phyloP scores from a whole-genome alignment of 495 filamentous ascomycete genomes.

The Penicillium salamii region DNA sequence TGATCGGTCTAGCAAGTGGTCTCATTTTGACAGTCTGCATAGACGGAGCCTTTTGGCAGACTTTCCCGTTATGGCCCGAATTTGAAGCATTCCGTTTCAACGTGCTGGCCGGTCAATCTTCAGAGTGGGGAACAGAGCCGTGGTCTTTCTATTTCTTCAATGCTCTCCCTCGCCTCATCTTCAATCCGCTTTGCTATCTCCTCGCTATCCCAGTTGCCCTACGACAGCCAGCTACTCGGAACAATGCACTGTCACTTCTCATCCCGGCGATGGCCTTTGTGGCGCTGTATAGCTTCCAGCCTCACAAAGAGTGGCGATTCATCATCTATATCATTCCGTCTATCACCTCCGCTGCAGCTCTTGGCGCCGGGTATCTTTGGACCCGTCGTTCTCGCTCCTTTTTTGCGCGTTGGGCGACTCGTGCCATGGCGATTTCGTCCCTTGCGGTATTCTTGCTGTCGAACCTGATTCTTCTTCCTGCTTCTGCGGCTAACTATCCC shows the following conservation, averaged over 20 bases:
- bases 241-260: constrained; percentile 50
- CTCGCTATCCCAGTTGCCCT: constrained; percentile 67
- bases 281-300: constrained; percentile 74
- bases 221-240: constrained; percentile 47
- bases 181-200: constrained; percentile 67
- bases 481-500: constrained; percentile 84
- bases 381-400: constrained; percentile 58
- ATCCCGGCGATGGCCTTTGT: constrained; percentile 70
- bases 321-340: constrained; percentile 83
- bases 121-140: constrained; percentile 82
- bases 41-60: constrained; percentile 92
- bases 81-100: constrained; percentile 89
- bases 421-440: constrained; percentile 60
- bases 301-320: constrained; percentile 97
- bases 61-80: constrained; percentile 81
- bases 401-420: constrained; percentile 35
- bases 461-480: constrained; percentile 58
- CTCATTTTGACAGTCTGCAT: constrained; percentile 36
- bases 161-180: constrained; percentile 75
- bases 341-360: constrained; percentile 73
- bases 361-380: constrained; percentile 73
- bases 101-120: constrained; percentile 64
- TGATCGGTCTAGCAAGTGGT: constrained; percentile 65
- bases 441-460: constrained; percentile 56
- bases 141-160: constrained; percentile 84